Evolutionary conservation across 192 early-diverging fungal species (phyloP).

Genomic region (Backusella westeae): DNA sequence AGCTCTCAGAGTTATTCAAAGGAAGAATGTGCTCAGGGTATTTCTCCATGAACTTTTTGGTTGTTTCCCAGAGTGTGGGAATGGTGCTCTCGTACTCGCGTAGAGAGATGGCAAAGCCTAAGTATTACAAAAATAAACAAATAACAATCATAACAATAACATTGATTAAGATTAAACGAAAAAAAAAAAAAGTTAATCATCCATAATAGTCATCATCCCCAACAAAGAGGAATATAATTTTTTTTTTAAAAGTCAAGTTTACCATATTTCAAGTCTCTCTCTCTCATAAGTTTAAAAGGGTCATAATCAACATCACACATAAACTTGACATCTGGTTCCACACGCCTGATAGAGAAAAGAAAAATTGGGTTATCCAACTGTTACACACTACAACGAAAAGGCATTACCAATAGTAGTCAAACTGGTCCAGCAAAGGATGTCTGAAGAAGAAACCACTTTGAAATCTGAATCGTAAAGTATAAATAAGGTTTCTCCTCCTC

Average conservation of each 20-base stretch:
- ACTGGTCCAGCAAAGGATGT: constrained; percentile 62
- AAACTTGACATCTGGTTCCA: constrained; percentile 76
- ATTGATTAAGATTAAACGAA: too few relatives aligned
- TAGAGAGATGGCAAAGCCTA: constrained; percentile 60
- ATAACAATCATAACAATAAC: background rate
- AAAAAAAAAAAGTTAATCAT: background rate
- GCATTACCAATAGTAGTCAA: constrained; percentile 86
- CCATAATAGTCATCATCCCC: background rate
- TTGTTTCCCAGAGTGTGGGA: constrained; percentile 60
- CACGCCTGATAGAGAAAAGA: constrained; percentile 29
- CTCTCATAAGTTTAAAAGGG: constrained; percentile 67
- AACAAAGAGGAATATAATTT: background rate
- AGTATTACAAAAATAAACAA: background rate
- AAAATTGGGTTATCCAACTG: background rate
- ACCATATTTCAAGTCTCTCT: constrained; percentile 65
- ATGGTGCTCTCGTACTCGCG: constrained; percentile 58
- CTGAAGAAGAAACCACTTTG: constrained; percentile 76
- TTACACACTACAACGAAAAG: background rate
- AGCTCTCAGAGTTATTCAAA: constrained; percentile 24
- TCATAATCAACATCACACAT: constrained; percentile 74
- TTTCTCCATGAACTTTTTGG: constrained; percentile 48
- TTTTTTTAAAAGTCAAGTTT: background rate
- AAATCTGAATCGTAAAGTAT: constrained; percentile 36
- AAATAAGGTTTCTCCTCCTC: background rate
- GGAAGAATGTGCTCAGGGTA: constrained; percentile 40